Evolutionary conservation across 1,284 basidiomycete genomes (phyloP).

Genomic region (Moniliophthora roreri): DNA sequence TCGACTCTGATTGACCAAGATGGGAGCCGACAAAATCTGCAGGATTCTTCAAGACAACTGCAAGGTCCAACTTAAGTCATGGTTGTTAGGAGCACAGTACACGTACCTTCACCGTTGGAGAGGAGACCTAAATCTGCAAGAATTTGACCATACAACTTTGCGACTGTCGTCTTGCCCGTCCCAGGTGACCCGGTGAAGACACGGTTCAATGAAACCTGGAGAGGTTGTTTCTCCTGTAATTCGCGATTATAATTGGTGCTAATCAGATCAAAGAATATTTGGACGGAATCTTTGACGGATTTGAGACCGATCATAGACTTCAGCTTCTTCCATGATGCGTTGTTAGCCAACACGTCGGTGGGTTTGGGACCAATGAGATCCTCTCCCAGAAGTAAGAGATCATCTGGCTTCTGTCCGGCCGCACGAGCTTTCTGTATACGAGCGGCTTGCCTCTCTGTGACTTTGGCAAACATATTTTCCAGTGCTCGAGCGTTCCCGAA

Average conservation of each 20-base stretch:
- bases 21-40: slow-evolving; percentile 57
- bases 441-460: slow-evolving; percentile 51
- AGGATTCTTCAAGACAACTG: slow-evolving; percentile 66
- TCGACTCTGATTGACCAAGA: slow-evolving; percentile 59
- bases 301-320: slow-evolving; percentile 53
- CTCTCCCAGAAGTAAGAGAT: slow-evolving; percentile 48
- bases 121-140: slow-evolving; percentile 57
- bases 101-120: slow-evolving; percentile 64
- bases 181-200: slow-evolving; percentile 65
- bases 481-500: slow-evolving; percentile 69
- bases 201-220: slow-evolving; percentile 57
- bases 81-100: neutral
- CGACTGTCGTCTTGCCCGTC: slow-evolving; percentile 70
- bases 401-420: slow-evolving; percentile 39
- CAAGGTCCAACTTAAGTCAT: slow-evolving; percentile 1
- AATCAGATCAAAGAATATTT: slow-evolving; percentile 46
- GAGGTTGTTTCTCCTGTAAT: slow-evolving; percentile 49
- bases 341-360: slow-evolving; percentile 42
- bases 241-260: slow-evolving; percentile 59
- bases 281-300: slow-evolving; percentile 55
- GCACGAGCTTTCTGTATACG: slow-evolving; percentile 42
- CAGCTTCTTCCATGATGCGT: slow-evolving; percentile 50
- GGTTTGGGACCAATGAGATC: slow-evolving; percentile 68
- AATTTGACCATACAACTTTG: slow-evolving; percentile 61
- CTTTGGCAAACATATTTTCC: slow-evolving; percentile 44